Evolutionary conservation across 495 filamentous ascomycete species (phyloP), one percentile per base, ranked within the genome.

Genomic region (Amphirosellinia nigrospora): DNA sequence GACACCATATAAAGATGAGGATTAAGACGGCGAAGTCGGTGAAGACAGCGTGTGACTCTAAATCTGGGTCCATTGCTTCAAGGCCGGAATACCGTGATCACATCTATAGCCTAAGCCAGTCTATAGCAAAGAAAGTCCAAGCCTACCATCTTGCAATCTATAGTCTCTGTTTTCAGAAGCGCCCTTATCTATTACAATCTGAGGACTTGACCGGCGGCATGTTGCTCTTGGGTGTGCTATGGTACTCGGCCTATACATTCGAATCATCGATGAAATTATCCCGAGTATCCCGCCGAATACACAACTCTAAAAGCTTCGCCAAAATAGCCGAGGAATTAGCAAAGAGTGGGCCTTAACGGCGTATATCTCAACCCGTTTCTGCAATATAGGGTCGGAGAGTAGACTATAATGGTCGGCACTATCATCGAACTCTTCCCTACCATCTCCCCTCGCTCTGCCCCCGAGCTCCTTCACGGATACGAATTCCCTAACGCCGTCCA

Each of bases 301-400:
- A 87, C 68, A 90, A 74, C 79, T 90, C 87, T 45, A 89, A 61
- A 79, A 90, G 72, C 79, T 89, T 90, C n/a, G 83, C 84, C 76
- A 89, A 90, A 13, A 83, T 87, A 71, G 84, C 84, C 23, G 85
- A 62, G 71, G 89, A 90, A 75, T 90, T 83, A 53, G 84, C 84
- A 70, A 89, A 90, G 83, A 90, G 46, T 84, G 41, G 1, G 89
- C 88, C 76, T 88, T 87, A 61, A 89, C 88, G 58, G 87, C 89
- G 76, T 90, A 90, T 69, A 77, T 71, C 78, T 88, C 78, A 21
- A 90, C 88, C 86, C 86, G 90, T n/a, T 77, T 75, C 15, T 67
- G 66, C 58, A 82, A 82, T 13, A 11, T 63, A 11, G 69, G 68
- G 64, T 85, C 82, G 7, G 72, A 70, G 1, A 80, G 66, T 6